Base-by-base conservation (phyloP, 768 basidiomycete genomes). In the Collybia sordida region DNA sequence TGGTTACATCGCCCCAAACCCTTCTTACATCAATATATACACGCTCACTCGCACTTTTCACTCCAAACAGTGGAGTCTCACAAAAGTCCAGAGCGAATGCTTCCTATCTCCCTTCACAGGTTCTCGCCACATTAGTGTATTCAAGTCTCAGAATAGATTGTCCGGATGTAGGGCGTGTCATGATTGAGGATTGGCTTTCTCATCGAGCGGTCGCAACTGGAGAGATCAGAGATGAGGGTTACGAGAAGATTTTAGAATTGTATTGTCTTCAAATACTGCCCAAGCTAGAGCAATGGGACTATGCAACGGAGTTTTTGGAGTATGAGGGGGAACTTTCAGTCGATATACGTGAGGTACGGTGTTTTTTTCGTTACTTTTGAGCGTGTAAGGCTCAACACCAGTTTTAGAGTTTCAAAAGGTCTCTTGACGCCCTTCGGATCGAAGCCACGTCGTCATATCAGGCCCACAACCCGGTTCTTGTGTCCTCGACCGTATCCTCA, bases 171-270 rank as follows among this genome's bases (percentile, higher is more conserved):
- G 89, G 84, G 0, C 72, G 86, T 18, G 71, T 73, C 18, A 81
- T 92, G 42, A 78, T 83, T 17, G 90, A 93, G 61, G 83, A 90
- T 36, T 93, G 91, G 91, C 70, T 93, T 19, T 81, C 85, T 2
- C 73, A 73, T 35, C 70, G 86, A 34, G 75, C 75, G 17, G 15
- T 39, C 1, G 22, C 40, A 21, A 56, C 61, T 25, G 62, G 57
- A 7, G 63, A 62, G 39, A 40, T 71, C 0, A 70, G 72, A 3
- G 72, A 65, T 11, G 80, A 81, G 41, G 84, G 80, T 15, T 92
- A 93, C 57, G 80, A 80, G 47, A 89, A 87, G 60, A 78, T 90
- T 7, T 61, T 93, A 40, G 89, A 91, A 55, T 64, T 90, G 9
- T 93, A 93, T 65, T 84, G 82, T 57, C 69, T 91, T 14, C 82